Percentiles rank a stretch among this genome's conserved stretches.
Conservation (phyloP, 2,329 filamentous ascomycete genomes). For the Fusarium azukiicola region DNA sequence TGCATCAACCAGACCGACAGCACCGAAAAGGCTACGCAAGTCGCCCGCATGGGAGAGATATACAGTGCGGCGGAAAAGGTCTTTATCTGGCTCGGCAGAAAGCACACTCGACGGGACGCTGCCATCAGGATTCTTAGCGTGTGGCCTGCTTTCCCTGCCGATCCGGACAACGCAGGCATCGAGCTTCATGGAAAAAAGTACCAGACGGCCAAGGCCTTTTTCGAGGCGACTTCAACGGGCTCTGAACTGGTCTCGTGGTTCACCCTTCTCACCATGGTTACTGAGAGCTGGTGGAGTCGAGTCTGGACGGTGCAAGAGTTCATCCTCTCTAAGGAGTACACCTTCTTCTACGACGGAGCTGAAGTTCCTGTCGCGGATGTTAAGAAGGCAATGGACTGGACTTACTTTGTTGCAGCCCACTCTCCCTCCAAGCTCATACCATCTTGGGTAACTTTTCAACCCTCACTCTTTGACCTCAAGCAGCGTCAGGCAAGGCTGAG, state of each 20-base stretch:
- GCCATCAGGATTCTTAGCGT: conserved; percentile 23
- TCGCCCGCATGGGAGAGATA: conserved; percentile 33
- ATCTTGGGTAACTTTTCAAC: conserved; percentile 26
- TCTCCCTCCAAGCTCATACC: conserved; percentile 18
- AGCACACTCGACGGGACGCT: background rate
- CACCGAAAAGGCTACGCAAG: conserved; percentile 22
- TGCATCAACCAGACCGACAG: conserved; percentile 33
- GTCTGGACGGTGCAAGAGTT: conserved; percentile 41
- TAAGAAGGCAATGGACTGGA: conserved; percentile 38
- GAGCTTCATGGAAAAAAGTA: conserved; percentile 33
- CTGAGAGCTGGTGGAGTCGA: conserved; percentile 41
- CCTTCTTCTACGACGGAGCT: conserved; percentile 26
- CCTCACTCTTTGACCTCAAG: conserved; percentile 36
- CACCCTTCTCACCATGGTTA: conserved; percentile 1
- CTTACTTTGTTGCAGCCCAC: conserved; percentile 29
- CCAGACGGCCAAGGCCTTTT: conserved; percentile 25
- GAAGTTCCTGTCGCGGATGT: background rate
- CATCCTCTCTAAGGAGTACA: conserved; percentile 29
- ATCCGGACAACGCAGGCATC: conserved; percentile 18
- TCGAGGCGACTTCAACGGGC: conserved; percentile 27
- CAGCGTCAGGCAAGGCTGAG: background rate
- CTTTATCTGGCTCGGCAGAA: conserved; percentile 26
- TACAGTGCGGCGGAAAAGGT: conserved; percentile 31
- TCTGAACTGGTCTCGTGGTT: conserved; percentile 31
- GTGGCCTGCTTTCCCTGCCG: conserved; percentile 27